Percentiles rank a stretch among this genome's conserved stretches.
These are phyloP conservation scores for Colletotrichum karsti DNA, from an alignment of 2,329 filamentous ascomycete genomes.

Conservation along the genomic window DNA sequence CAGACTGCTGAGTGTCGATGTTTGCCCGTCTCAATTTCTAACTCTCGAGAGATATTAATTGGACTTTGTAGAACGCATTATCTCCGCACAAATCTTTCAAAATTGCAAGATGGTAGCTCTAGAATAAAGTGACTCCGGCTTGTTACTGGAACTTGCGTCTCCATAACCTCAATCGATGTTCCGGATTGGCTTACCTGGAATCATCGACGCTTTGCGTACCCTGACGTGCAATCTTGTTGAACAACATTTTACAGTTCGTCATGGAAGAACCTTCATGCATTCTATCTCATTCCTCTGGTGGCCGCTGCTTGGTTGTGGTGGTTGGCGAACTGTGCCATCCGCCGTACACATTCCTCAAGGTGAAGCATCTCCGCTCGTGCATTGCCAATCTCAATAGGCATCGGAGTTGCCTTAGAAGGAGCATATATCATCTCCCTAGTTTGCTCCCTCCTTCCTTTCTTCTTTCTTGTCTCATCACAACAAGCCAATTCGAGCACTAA, in stretches of 20 bases:
- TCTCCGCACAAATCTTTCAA: too few species aligned
- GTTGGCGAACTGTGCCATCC: constrained; percentile 7
- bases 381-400: neutral
- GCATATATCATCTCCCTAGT: neutral
- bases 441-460: neutral
- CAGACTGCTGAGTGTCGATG: too few species aligned
- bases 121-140: too few species aligned
- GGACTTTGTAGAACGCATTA: too few species aligned
- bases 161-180: neutral
- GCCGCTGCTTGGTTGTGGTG: neutral
- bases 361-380: neutral
- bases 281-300: neutral
- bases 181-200: neutral
- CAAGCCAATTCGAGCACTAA: neutral
- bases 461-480: neutral
- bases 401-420: neutral
- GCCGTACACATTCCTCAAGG: constrained; percentile 10
- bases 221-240: neutral
- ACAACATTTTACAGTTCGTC: neutral
- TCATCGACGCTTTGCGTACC: neutral
- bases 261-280: neutral
- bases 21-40: too few species aligned
- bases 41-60: too few species aligned
- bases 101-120: too few species aligned
- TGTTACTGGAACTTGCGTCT: too few species aligned